Base-by-base conservation (phyloP, 768 basidiomycete genomes). In the Kwoniella bestiolae region DNA sequence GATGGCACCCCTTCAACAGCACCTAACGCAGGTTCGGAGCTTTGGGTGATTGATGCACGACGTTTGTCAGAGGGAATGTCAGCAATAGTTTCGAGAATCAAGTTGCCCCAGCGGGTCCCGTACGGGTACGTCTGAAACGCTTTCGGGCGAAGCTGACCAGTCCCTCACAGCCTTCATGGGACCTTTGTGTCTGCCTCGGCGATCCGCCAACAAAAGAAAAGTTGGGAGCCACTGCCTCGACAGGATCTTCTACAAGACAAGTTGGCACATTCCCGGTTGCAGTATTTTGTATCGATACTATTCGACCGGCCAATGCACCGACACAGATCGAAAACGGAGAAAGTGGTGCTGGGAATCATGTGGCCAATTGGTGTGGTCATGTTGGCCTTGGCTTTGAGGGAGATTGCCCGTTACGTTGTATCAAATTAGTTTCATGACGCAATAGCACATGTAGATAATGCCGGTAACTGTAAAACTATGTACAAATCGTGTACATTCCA, bases 31-130 rank as follows among this genome's bases (percentile, higher is more conserved):
- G 74, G 71, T n/a, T 80, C 79, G 3, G 82, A 83, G 59, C 69
- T 83, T 3, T 83, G 82, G 82, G 72, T 83, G 29, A 77, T 83
- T 41, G 82, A 83, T 53, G 83, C 82, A n/a, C 70, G 69, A 35
- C 56, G 50, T 11, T 71, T 80, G 70, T 58, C 68, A 3, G 47
- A 72, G 44, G 73, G 79, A 23, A 76, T 79, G 73, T 31, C 38
- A 21, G 72, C 71, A 4, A 73, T 82, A 1, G 69, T 79, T 8
- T 73, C 74, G 16, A 72, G 77, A 35, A 70, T 82, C 53, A 73
- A 77, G 34, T 52, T 83, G 44, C 80, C 81, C 38, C 75, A 79
- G 61, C 46, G 81, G 41, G 79, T 80, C 8, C 79, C 79, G 26
- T 80, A 80, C 52, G 79, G 79, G 78, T 79, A 25, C 45, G 77